Evolutionary conservation across 768 basidiomycete species (phyloP), one percentile per base, ranked within the genome.

Genomic region (Cystoderma amianthinum): DNA sequence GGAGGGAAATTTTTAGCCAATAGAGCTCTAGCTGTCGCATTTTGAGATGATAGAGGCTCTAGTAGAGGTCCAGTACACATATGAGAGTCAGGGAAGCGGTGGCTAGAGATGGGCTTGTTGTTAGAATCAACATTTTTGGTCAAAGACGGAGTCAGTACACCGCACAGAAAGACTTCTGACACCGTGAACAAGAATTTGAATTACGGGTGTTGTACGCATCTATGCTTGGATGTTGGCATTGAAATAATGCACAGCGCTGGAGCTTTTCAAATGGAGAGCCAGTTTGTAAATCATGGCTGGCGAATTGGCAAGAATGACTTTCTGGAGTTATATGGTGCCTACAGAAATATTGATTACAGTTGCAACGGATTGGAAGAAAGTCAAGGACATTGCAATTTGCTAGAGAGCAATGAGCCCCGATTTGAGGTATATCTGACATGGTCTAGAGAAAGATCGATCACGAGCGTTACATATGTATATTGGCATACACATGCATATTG

Each of bases 361-460:
- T 51, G 54, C 89, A 92, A 38, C 61, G 58, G 44, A 86, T 79
- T n/a, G 89, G 89, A 0, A 92, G 70, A 46, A 90, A 84, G 61
- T 90, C 87, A 48, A 82, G 63, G 24, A 67, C 48, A 40, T 72
- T 68, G 67, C 88, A 91, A 12, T 69, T 60, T 6, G 65, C 38
- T 37, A 74, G 47, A n/a, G 80, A 63, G 56, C 88, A 92, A 48
- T 76, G 79, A 34, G 71, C 64, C 41, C 88, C 88, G 45, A 87
- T 63, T 17, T 67, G 59, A 28, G 73, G 61, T 38, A 83, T 50
- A 45, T 54, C 56, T n/a, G 18, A 17, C 34, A 36, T 36, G 34
- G 18, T 36, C n/a, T 36, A n/a, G 7, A 16, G 34, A 36, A 36
- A 28, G 25, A 7, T 7, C 7, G n/a, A 28, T 28, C 25, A 28